Conservation (phyloP, 768 basidiomycete species). For the Suillus fuscotomentosus region DNA sequence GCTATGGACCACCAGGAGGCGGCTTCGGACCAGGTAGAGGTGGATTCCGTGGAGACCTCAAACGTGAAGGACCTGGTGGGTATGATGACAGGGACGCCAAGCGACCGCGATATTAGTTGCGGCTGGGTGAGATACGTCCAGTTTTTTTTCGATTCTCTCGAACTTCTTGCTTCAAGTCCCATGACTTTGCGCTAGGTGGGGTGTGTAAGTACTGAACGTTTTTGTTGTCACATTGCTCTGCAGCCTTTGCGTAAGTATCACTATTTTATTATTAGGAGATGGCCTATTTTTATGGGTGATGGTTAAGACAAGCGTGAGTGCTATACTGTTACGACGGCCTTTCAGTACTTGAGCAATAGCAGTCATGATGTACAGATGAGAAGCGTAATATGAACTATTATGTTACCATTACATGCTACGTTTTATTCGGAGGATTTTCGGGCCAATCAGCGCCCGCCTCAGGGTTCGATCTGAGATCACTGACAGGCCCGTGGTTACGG, state of each 20-base stretch:
- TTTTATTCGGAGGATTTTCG: neutral
- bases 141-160: slow-evolving; percentile 23
- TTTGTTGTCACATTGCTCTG: slow-evolving; percentile 23
- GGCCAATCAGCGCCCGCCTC: neutral
- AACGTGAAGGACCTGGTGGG: slow-evolving; percentile 71
- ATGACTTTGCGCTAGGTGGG: slow-evolving; percentile 28
- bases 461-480: neutral
- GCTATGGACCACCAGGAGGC: slow-evolving; percentile 46
- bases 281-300: slow-evolving; percentile 5
- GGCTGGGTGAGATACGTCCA: slow-evolving; percentile 33
- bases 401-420: neutral
- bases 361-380: neutral
- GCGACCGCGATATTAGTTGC: slow-evolving; percentile 73
- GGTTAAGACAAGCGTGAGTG: slow-evolving; percentile 2
- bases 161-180: slow-evolving; percentile 25
- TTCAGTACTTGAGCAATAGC: neutral
- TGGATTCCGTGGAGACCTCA: slow-evolving; percentile 71
- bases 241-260: slow-evolving; percentile 34
- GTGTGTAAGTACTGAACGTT: slow-evolving; percentile 33
- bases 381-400: neutral
- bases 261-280: slow-evolving; percentile 29
- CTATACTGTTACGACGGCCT: no score
- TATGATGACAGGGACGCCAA: slow-evolving; percentile 82
- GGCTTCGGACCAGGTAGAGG: slow-evolving; percentile 46
- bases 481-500: neutral